Conservation (phyloP, 2,329 filamentous ascomycete species). For the Thielaviopsis populi region DNA sequence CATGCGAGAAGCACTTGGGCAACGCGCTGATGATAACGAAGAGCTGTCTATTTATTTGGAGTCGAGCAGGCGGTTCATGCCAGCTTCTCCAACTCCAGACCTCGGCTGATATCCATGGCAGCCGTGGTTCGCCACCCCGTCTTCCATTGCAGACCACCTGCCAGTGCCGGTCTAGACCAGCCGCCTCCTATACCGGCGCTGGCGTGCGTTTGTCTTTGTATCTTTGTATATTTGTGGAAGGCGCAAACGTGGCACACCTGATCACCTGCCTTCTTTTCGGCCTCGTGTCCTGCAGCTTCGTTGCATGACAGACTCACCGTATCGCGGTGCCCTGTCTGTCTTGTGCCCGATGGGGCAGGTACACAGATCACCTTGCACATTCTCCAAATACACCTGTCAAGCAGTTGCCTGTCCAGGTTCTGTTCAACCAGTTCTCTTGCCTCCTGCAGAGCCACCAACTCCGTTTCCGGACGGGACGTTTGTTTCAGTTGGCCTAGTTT, state of each 20-base stretch:
- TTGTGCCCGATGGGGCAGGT: neutral
- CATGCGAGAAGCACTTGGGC: neutral
- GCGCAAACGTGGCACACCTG: neutral
- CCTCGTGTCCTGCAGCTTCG: neutral
- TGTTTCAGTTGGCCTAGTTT: neutral
- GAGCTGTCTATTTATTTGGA: neutral
- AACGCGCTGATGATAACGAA: neutral
- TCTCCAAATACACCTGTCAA: neutral
- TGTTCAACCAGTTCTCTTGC: too few relatives aligned
- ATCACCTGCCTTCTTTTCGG: neutral
- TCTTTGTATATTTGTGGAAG: neutral
- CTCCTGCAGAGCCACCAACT: too few relatives aligned
- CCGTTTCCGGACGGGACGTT: neutral
- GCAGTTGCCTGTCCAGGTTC: too few relatives aligned
- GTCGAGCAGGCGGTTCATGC: neutral
- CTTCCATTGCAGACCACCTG: neutral
- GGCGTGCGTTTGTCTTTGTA: neutral
- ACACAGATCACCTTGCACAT: neutral
- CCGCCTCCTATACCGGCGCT: neutral
- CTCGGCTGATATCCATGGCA: neutral
- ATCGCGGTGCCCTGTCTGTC: neutral
- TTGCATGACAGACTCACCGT: neutral
- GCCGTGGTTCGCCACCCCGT: neutral
- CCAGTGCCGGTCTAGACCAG: neutral
- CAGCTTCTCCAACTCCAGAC: conserved; percentile 5